These are phyloP conservation scores for Strobilomyces echinocephalus DNA, from an alignment of 768 basidiomycete species.

Conservation along the genomic window DNA sequence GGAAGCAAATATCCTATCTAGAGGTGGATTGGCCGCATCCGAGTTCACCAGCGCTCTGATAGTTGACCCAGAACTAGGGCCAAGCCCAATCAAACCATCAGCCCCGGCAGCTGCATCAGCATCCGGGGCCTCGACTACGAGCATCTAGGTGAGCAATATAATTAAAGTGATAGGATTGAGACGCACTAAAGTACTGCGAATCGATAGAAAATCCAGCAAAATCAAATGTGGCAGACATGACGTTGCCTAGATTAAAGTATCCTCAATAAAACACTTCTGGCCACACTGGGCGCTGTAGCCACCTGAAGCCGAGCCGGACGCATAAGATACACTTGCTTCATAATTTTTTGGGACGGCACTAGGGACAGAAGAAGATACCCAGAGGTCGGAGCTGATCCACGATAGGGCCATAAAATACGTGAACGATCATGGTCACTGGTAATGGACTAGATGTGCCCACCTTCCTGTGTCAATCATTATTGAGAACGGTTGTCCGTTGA, in stretches of 20 bases:
- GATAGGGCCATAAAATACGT: neutral
- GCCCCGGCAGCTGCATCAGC: conserved; percentile 10
- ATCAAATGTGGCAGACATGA: conserved; percentile 26
- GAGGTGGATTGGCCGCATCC: conserved; percentile 45
- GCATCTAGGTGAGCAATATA: neutral
- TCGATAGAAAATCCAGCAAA: conserved; percentile 43
- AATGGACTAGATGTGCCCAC: conserved; percentile 19
- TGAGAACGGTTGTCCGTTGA: conserved; percentile 33
- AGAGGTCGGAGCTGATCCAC: conserved; percentile 55
- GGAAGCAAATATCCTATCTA: conserved; percentile 63
- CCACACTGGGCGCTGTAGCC: neutral
- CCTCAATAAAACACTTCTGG: neutral
- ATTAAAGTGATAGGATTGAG: neutral
- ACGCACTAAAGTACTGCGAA: conserved; percentile 34
- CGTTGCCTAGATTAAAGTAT: conserved; percentile 17
- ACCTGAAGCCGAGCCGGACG: conserved; percentile 51
- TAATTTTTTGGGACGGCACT: conserved; percentile 36
- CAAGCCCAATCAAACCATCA: conserved; percentile 50
- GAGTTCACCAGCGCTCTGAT: conserved; percentile 35
- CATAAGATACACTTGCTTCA: conserved; percentile 45
- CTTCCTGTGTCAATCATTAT: conserved; percentile 45
- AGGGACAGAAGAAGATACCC: conserved; percentile 46
- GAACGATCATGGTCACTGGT: neutral
- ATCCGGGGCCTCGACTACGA: conserved; percentile 18
- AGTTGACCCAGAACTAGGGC: conserved; percentile 53